These are phyloP conservation scores for Myxozyma monticola DNA, from an alignment of 805 yeast species.

Conservation along the genomic window DNA sequence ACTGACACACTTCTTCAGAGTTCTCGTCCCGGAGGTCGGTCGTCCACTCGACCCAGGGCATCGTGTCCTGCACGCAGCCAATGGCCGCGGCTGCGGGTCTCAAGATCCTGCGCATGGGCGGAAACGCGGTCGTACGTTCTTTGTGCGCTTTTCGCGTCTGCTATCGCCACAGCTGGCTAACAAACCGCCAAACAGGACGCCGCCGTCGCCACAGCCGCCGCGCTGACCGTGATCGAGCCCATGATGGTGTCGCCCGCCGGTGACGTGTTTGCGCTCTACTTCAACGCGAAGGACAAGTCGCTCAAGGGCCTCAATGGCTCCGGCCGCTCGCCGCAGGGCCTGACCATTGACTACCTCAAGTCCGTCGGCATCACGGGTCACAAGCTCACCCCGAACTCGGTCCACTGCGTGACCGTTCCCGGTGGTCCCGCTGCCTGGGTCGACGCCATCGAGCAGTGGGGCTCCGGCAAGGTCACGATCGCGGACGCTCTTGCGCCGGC, in stretches of 20 bases:
- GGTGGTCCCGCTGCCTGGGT: conserved; percentile 82
- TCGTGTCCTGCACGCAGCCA: conserved; percentile 75
- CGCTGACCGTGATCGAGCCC: conserved; percentile 42
- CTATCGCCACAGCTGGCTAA: no score
- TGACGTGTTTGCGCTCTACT: conserved; percentile 57
- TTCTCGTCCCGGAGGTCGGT: conserved; percentile 67
- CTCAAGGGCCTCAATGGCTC: conserved; percentile 74
- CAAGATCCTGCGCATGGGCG: conserved; percentile 64
- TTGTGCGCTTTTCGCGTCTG: neutral
- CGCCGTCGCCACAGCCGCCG: conserved; percentile 47
- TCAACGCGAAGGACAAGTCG: conserved; percentile 49
- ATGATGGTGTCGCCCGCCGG: conserved; percentile 46
- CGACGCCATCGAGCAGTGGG: conserved; percentile 69
- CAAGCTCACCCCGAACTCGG: conserved; percentile 54
- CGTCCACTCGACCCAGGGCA: conserved; percentile 70
- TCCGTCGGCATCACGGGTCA: conserved; percentile 48
- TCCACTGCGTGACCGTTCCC: conserved; percentile 68
- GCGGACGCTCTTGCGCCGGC: conserved; percentile 63
- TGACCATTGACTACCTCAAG: conserved; percentile 51
- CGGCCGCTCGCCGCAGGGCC: conserved; percentile 61
- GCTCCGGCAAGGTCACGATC: conserved; percentile 63
- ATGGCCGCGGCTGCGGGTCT: conserved; percentile 74
- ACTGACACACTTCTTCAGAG: conserved; percentile 14
- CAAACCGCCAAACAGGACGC: conserved; percentile 39
- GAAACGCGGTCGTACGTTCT: conserved; percentile 49